Conservation (phyloP, 495 filamentous ascomycete genomes). For the Filosporella fistucella region DNA sequence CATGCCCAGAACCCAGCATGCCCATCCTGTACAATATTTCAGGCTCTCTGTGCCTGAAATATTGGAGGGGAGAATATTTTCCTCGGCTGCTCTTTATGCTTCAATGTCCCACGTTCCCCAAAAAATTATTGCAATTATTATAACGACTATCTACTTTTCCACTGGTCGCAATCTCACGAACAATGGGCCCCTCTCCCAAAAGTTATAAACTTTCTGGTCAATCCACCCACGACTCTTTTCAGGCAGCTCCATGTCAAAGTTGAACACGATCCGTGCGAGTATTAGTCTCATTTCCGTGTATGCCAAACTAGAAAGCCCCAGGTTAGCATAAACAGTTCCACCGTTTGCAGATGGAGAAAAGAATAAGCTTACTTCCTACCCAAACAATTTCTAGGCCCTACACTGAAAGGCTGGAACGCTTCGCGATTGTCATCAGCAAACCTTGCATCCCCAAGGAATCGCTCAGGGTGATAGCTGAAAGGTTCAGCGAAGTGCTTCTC, state of each 20-base stretch:
- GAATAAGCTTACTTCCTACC: constrained; percentile 22
- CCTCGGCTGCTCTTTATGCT: no score
- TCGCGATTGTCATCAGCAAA: constrained; percentile 3
- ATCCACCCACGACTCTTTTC: constrained; percentile 37
- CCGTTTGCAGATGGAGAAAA: constrained; percentile 36
- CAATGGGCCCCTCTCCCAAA: constrained; percentile 36
- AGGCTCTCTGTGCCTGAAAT: no score
- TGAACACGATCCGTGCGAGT: constrained; percentile 48
- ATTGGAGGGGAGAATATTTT: no score
- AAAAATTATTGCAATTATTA: no score
- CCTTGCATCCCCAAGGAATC: constrained; percentile 20
- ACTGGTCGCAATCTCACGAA: constrained; percentile 2
- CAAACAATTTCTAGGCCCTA: constrained; percentile 34
- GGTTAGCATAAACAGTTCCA: constrained; percentile 25
- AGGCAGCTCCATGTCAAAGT: constrained; percentile 40
- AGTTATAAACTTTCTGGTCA: constrained; percentile 27
- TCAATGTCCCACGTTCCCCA: no score
- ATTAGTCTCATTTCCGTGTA: constrained; percentile 50
- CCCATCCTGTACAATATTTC: no score
- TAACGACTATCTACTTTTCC: no score
- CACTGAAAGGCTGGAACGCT: constrained; percentile 29
- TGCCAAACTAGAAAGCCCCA: constrained; percentile 31
- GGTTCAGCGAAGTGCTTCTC: background rate
- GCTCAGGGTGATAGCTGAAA: constrained; percentile 29
- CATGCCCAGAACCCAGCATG: no score